These are phyloP conservation scores for Warburgia ugandensis DNA, from an alignment of 164 flowering plant genomes.

Conservation along the genomic window DNA sequence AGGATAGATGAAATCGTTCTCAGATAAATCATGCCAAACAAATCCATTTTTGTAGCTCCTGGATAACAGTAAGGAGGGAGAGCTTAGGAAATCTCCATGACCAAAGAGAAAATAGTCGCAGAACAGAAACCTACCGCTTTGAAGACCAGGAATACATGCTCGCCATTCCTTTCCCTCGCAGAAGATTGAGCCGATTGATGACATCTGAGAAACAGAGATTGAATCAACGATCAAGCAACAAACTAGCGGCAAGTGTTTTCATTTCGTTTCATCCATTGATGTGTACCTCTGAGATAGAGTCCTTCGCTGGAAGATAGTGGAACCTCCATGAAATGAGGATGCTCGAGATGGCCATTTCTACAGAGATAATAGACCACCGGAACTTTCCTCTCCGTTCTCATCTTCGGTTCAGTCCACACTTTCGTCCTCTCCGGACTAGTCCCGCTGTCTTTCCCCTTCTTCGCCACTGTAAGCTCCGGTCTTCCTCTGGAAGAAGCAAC, in stretches of 20 bases:
- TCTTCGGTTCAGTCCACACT: slow-evolving; percentile 31
- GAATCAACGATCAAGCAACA: background rate
- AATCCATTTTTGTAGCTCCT: slow-evolving; percentile 93
- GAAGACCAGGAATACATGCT: slow-evolving; percentile 85
- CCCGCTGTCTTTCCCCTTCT: slow-evolving; percentile 18
- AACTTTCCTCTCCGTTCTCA: slow-evolving; percentile 9
- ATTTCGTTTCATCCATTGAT: too few relatives aligned
- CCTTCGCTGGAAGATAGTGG: slow-evolving; percentile 3
- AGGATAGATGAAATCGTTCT: slow-evolving; percentile 76
- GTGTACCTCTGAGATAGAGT: slow-evolving; percentile 15
- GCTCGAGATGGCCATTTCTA: slow-evolving; percentile 10
- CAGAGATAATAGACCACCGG: slow-evolving; percentile 10
- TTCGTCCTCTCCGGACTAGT: slow-evolving; percentile 32
- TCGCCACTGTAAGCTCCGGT: slow-evolving; percentile 17
- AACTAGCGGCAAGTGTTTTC: too few relatives aligned
- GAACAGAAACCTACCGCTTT: slow-evolving; percentile 44
- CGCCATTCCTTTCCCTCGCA: slow-evolving; percentile 86
- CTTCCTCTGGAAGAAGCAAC: slow-evolving; percentile 21
- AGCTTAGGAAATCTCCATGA: background rate
- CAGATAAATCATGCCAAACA: slow-evolving; percentile 90
- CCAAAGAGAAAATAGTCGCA: background rate
- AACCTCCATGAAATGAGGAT: slow-evolving; percentile 13
- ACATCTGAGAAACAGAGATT: slow-evolving; percentile 48
- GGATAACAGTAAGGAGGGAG: slow-evolving; percentile 3
- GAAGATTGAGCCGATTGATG: slow-evolving; percentile 52